Conservation (phyloP, 352 stramenopile species). For the Bremia lactucae region DNA sequence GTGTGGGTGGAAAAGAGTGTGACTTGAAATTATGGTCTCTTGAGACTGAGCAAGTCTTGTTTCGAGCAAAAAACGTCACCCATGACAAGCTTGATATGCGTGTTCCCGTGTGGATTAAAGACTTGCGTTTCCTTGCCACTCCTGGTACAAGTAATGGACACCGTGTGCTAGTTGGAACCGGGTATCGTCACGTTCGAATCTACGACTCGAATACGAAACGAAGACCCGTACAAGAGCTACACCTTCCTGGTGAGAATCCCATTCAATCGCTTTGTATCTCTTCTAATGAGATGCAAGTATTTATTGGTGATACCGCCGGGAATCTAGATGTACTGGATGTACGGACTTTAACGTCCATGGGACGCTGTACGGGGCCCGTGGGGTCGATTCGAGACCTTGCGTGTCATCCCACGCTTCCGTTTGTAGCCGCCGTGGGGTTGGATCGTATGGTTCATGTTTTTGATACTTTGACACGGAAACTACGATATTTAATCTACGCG, state of each 20-base stretch:
- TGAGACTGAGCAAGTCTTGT: slow-evolving; percentile 63
- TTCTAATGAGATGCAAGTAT: slow-evolving; percentile 66
- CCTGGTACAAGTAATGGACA: slow-evolving; percentile 55
- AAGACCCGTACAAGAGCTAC: slow-evolving; percentile 54
- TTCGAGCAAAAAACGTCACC: slow-evolving; percentile 80
- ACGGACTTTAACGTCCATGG: slow-evolving; percentile 76
- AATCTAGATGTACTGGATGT: slow-evolving; percentile 86
- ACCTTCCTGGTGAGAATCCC: slow-evolving; percentile 59
- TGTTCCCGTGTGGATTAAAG: slow-evolving; percentile 85
- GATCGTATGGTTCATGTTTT: slow-evolving; percentile 93
- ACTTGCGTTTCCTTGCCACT: slow-evolving; percentile 48
- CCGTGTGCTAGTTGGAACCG: slow-evolving; percentile 63
- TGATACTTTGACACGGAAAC: slow-evolving; percentile 78
- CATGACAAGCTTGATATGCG: slow-evolving; percentile 84
- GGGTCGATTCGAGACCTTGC: slow-evolving; percentile 86
- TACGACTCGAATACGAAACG: slow-evolving; percentile 86
- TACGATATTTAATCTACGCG: slow-evolving; percentile 59
- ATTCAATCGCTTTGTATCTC: slow-evolving; percentile 63
- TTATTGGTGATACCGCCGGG: slow-evolving; percentile 84
- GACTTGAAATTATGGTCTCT: slow-evolving; percentile 76
- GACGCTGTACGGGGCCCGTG: slow-evolving; percentile 80
- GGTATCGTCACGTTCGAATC: slow-evolving; percentile 67
- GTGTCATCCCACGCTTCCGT: slow-evolving; percentile 83
- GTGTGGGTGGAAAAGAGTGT: slow-evolving; percentile 71
- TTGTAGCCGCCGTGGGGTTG: slow-evolving; percentile 85